Evolutionary conservation across 2,329 filamentous ascomycete genomes (phyloP).

Genomic region (Claviceps sp.): DNA sequence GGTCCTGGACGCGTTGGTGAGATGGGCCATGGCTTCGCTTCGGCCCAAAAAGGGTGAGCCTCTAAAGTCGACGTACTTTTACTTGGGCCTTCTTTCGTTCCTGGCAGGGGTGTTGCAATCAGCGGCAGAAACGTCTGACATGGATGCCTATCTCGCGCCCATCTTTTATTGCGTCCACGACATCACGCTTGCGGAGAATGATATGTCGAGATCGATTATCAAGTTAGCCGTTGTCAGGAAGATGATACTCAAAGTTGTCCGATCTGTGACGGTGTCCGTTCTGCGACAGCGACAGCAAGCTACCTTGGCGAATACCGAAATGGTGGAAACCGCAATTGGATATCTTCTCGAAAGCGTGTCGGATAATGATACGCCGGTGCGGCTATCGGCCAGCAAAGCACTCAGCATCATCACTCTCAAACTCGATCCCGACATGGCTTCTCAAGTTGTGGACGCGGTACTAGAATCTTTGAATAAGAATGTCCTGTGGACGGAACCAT

Average conservation of each 20-base stretch:
- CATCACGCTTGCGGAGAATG: constrained; percentile 38
- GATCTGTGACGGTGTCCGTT: constrained; percentile 56
- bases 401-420: constrained; percentile 77
- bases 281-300: constrained; percentile 35
- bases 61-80: constrained; percentile 51
- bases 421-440: constrained; percentile 65
- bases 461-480: constrained; percentile 53
- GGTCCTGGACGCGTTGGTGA: constrained; percentile 52
- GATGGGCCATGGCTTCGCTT: constrained; percentile 56
- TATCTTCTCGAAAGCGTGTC: constrained; percentile 64
- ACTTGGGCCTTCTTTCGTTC: constrained; percentile 68
- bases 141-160: constrained; percentile 49
- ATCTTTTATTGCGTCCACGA: constrained; percentile 54
- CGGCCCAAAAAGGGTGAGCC: constrained; percentile 24
- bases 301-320: constrained; percentile 30
- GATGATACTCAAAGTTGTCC: constrained; percentile 70
- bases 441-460: constrained; percentile 77
- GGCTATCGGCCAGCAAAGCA: constrained; percentile 83
- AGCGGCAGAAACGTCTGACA: constrained; percentile 60
- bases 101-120: constrained; percentile 58
- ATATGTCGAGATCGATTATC: constrained; percentile 39
- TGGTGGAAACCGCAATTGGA: constrained; percentile 71
- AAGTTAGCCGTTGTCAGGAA: constrained; percentile 72
- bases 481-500: constrained; percentile 36
- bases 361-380: constrained; percentile 83